Evolutionary conservation across 2,329 filamentous ascomycete species (phyloP).

Genomic region (Sarocladium brachiariae): DNA sequence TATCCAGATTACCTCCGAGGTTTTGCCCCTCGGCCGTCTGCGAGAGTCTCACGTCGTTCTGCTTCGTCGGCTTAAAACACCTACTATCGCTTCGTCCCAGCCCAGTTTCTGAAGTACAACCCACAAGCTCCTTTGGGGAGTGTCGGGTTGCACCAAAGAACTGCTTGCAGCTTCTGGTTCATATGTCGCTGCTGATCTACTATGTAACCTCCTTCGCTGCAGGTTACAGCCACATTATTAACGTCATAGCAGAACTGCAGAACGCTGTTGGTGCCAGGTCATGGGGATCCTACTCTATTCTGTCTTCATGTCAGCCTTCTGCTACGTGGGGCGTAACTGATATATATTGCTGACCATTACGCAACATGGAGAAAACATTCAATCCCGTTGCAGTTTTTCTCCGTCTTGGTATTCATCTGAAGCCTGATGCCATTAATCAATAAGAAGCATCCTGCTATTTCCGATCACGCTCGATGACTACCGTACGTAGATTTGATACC

Average conservation of each 20-base stretch:
- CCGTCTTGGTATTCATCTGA: background rate
- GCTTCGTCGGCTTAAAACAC: no score
- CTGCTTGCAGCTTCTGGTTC: background rate
- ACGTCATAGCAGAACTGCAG: background rate
- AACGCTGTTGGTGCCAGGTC: background rate
- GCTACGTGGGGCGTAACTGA: background rate
- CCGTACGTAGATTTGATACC: no score
- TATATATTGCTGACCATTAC: slow-evolving; percentile 1
- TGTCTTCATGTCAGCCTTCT: background rate
- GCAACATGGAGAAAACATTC: background rate
- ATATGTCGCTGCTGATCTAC: background rate
- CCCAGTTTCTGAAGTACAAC: background rate
- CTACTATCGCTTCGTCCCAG: background rate
- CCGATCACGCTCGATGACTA: background rate
- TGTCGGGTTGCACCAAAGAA: background rate
- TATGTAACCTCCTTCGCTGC: background rate
- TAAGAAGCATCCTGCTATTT: background rate
- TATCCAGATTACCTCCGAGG: no score
- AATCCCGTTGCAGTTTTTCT: no score
- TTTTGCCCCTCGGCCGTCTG: no score
- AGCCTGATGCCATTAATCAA: background rate
- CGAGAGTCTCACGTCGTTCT: no score
- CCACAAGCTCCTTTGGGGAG: no score
- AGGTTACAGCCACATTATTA: background rate
- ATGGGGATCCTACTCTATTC: background rate